Evolutionary conservation across 176 grass and related monocot genomes (phyloP).

Genomic region (Microstegium vimineum): DNA sequence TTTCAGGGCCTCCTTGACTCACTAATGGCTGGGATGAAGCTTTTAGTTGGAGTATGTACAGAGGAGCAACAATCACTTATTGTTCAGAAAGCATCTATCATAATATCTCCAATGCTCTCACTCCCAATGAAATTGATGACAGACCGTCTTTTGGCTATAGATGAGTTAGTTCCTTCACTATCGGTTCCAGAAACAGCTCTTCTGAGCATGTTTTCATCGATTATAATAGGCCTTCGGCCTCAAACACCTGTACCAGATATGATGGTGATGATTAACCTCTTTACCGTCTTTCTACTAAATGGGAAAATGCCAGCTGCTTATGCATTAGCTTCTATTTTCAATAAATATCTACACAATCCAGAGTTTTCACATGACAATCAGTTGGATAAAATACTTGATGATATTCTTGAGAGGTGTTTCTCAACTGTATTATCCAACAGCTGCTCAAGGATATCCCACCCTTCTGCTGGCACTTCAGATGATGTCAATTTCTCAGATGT

Average conservation of each 20-base stretch:
- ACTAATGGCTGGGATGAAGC: slow-evolving; percentile 76
- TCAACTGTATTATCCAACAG: slow-evolving; percentile 36
- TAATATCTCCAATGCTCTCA: slow-evolving; percentile 42
- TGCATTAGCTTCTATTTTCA: slow-evolving; percentile 84
- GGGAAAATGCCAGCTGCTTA: slow-evolving; percentile 76
- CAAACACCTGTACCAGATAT: slow-evolving; percentile 67
- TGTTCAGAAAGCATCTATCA: slow-evolving; percentile 65
- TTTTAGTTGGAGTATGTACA: slow-evolving; percentile 63
- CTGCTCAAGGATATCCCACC: slow-evolving; percentile 16
- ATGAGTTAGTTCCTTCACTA: slow-evolving; percentile 42
- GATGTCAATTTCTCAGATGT: background rate
- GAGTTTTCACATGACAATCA: slow-evolving; percentile 29
- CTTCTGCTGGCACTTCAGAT: slow-evolving; percentile 19
- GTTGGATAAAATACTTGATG: slow-evolving; percentile 65
- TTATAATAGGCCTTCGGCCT: slow-evolving; percentile 62
- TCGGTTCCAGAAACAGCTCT: slow-evolving; percentile 55
- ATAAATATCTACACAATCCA: slow-evolving; percentile 58
- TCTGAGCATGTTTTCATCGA: slow-evolving; percentile 69
- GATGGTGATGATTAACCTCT: slow-evolving; percentile 48
- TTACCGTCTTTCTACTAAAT: slow-evolving; percentile 57
- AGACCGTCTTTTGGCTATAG: slow-evolving; percentile 20
- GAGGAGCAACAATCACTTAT: slow-evolving; percentile 72
- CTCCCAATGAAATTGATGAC: slow-evolving; percentile 39
- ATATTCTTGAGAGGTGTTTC: slow-evolving; percentile 56
- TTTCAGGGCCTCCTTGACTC: slow-evolving; percentile 72